A percentile compares a stretch with the other conserved stretches of the same genome.
phyloP scores from a whole-genome alignment of 2,329 filamentous ascomycete genomes.

The Diaporthe ilicicola region DNA sequence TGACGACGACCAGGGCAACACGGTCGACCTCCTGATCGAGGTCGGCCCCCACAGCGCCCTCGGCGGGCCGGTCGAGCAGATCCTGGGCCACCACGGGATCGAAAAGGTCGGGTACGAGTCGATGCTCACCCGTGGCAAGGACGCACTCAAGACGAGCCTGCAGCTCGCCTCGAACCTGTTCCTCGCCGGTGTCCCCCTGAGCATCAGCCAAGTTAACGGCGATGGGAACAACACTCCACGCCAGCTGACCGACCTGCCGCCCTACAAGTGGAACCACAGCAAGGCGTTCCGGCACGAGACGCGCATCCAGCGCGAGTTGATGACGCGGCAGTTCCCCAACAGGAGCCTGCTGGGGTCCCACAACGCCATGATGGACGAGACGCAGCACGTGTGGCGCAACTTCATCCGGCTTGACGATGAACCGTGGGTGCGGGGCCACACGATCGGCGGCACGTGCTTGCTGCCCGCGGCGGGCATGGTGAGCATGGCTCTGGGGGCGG shows the following conservation, averaged over 20 bases:
- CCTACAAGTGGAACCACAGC: conserved; percentile 57
- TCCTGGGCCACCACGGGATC: conserved; percentile 37
- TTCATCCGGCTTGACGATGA: conserved; percentile 31
- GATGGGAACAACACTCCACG: conserved; percentile 41
- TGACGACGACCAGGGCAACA: conserved; percentile 31
- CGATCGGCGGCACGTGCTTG: conserved; percentile 29
- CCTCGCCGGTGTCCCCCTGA: conserved; percentile 19
- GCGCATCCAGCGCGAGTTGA: conserved; percentile 44
- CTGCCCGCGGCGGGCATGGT: conserved; percentile 33
- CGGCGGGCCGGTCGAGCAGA: conserved; percentile 42
- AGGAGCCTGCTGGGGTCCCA: conserved; percentile 28
- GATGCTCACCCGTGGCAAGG: conserved; percentile 53
- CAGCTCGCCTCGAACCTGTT: conserved; percentile 28
- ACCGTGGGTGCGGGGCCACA: conserved; percentile 33
- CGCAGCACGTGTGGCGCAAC: conserved; percentile 29
- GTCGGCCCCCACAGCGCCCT: conserved; percentile 43
- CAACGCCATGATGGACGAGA: conserved; percentile 30
- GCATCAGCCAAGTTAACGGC: conserved; percentile 41
- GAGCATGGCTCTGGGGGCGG: conserved; percentile 28
- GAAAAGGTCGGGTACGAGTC: conserved; percentile 46
- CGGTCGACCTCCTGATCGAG: conserved; percentile 44
- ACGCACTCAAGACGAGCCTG: conserved; percentile 28
- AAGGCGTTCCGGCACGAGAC: conserved; percentile 36
- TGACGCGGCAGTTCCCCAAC: conserved; percentile 42
- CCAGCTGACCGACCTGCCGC: conserved; percentile 47